phyloP scores from a whole-genome alignment of 441 rosid genomes.

The Manihot esculenta region DNA sequence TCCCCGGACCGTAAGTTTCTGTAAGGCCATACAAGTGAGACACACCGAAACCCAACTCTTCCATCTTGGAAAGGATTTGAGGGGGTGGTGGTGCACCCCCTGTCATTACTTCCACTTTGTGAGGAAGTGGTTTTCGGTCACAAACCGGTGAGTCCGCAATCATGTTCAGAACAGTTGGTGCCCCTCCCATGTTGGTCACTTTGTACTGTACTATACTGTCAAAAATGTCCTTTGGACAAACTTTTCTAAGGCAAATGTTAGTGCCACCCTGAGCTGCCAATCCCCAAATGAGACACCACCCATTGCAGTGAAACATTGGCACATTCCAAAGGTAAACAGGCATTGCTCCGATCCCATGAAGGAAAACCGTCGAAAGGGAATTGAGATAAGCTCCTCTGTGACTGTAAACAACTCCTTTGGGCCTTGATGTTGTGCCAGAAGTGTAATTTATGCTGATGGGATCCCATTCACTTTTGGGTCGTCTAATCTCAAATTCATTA shows the following conservation, averaged over 20 bases:
- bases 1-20: slow-evolving; percentile 71
- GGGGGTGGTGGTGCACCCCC: slow-evolving; percentile 78
- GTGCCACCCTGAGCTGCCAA: slow-evolving; percentile 66
- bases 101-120: slow-evolving; percentile 51
- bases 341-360: slow-evolving; percentile 49
- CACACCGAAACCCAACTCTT: slow-evolving; percentile 55
- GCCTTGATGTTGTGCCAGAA: slow-evolving; percentile 75
- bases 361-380: slow-evolving; percentile 48
- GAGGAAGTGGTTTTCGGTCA: slow-evolving; percentile 44
- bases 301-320: slow-evolving; percentile 87
- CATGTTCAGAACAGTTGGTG: slow-evolving; percentile 73
- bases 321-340: slow-evolving; percentile 62
- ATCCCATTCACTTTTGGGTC: slow-evolving; percentile 60
- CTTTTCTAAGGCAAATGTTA: slow-evolving; percentile 55
- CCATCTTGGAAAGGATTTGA: slow-evolving; percentile 57
- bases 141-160: slow-evolving; percentile 42
- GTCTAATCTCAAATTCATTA: slow-evolving; percentile 35
- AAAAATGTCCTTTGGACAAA: slow-evolving; percentile 53
- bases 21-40: slow-evolving; percentile 67
- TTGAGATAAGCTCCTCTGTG: slow-evolving; percentile 79
- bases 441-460: slow-evolving; percentile 70
- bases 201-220: slow-evolving; percentile 41
- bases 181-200: slow-evolving; percentile 73
- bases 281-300: slow-evolving; percentile 75
- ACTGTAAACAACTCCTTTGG: slow-evolving; percentile 71